Base-by-base conservation (phyloP, 768 basidiomycete species). In the Multifurca ochricompacta region DNA sequence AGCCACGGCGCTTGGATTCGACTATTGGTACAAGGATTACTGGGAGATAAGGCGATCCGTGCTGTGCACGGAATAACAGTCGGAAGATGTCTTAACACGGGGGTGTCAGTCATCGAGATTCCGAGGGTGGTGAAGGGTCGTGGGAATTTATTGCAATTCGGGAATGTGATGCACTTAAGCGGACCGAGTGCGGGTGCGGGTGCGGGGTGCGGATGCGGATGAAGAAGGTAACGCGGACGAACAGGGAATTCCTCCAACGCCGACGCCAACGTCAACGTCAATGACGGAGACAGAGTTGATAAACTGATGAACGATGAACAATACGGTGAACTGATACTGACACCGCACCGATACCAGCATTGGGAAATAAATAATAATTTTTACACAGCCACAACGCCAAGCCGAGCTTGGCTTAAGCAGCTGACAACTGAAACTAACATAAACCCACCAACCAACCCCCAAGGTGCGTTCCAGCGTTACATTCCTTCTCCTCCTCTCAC, bases 1-100 rank as follows among this genome's bases (percentile, higher is more conserved):
- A 78, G 81, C 37, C 87, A 91, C 52, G 85, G 85, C 2, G 85
- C 78, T 0, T 74, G 78, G 61, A 85, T 89, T 54, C 67, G 69
- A 18, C 70, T 71, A 27, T 71, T 89, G 50, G 69, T 84, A 53
- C 70, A 70, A 18, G 68, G 64, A 36, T 63, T 87, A 62, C 59
- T 77, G n/a, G 67, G 69, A 19, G 73, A 71, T 40, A 64, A 73
- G 31, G 65, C 70, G 59, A 59, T 77, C 48, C 59, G 51, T 44
- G 71, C 70, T 50, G 72, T 65, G 21, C 63, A 68, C 18, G 69
- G 65, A 8, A 65, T 68, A 18, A 47, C 34, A 23, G 54, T 62
- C n/a, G 65, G 66, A 41, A 64, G 62, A 46, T 79, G 76, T 63
- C 66, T 68, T 49, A 87, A 85, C 63, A 70, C 76, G 35, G 77